phyloP scores from a whole-genome alignment of 1,139 yeast species.

The Debaryomyces nepalensis region DNA sequence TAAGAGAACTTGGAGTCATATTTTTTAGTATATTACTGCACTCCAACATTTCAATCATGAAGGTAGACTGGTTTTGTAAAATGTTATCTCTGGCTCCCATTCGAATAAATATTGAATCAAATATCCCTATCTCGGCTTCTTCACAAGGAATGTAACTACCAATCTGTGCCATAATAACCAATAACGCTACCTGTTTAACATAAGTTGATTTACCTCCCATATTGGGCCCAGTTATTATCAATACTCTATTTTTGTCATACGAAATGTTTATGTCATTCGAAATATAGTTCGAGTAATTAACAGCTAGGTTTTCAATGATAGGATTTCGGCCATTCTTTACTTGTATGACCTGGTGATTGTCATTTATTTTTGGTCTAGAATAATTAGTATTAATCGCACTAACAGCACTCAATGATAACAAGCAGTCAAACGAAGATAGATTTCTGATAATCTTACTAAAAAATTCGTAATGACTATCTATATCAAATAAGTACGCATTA shows the following conservation, averaged over 20 bases:
- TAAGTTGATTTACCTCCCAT: constrained; percentile 99
- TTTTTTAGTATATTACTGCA: constrained; percentile 58
- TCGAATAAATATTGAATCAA: constrained; percentile 58
- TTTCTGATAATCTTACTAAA: constrained; percentile 55
- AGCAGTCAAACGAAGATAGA: constrained; percentile 72
- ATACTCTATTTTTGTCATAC: constrained; percentile 48
- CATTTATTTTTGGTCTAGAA: constrained; percentile 56
- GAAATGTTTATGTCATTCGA: constrained; percentile 68
- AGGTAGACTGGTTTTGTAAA: constrained; percentile 70
- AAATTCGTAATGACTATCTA: constrained; percentile 51
- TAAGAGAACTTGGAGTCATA: constrained; percentile 54
- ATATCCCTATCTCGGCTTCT: constrained; percentile 56
- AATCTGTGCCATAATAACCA: constrained; percentile 76
- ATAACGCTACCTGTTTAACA: constrained; percentile 89
- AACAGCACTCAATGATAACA: constrained; percentile 70
- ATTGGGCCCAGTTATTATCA: constrained; percentile 78
- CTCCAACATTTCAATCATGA: constrained; percentile 75
- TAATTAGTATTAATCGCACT: constrained; percentile 54
- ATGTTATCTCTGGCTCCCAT: constrained; percentile 82
- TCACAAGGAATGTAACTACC: constrained; percentile 52
- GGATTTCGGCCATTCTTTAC: constrained; percentile 77
- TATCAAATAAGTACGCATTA: constrained; percentile 50
- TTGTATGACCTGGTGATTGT: constrained; percentile 55
- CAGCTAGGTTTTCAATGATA: constrained; percentile 61
- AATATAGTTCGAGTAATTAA: constrained; percentile 51